Base-by-base conservation (phyloP, 805 yeast species). In the Wickerhamiella australiensis region DNA sequence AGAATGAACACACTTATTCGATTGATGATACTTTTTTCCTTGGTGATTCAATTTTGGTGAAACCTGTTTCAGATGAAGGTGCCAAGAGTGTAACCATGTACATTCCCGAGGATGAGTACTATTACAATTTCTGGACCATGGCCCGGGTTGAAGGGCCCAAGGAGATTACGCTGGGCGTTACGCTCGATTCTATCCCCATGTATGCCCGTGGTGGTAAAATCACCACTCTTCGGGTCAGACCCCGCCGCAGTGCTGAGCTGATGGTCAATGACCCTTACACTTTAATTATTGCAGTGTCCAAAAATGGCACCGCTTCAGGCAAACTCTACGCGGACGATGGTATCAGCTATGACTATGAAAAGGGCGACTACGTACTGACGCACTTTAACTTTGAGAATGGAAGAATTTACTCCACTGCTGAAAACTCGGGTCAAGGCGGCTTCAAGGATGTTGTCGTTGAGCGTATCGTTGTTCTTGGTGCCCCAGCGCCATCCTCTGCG, bases 1-100 rank as follows among this genome's bases (percentile, higher is more conserved):
- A 52, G 7, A 49, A 73, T 52, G 62, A 64, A 23, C 70, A 65
- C 1, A 61, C 76, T 0, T 83, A 75, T 59, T 72, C 65, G 1
- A 70, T 86, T 43, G 96, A 88, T 52, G 90, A 90, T 65, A 80
- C 86, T 63, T 90, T 90, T 64, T 84, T 78, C 60, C 54, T 90
- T 18, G 95, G 94, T 20, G 66, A 71, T 36, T 66, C 78, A 8
- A 60, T 90, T 13, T 61, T 90, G 52, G 84, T 85, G 1, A 84
- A 82, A 59, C 98, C 98, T 2, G 79, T 90, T 2, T 77, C 82
- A 1, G 74, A 73, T 1, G 77, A 77, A 53, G 76, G 70, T 1
- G 72, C 70, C 4, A 54, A 58, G 0, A 50, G 61, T 0, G 71
- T 73, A 0, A 60, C 61, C 1, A 61, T 81, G 5, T 71, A 70